These are phyloP conservation scores for Recurvomyces mirabilis DNA, from an alignment of 495 filamentous ascomycete species.

Conservation along the genomic window DNA sequence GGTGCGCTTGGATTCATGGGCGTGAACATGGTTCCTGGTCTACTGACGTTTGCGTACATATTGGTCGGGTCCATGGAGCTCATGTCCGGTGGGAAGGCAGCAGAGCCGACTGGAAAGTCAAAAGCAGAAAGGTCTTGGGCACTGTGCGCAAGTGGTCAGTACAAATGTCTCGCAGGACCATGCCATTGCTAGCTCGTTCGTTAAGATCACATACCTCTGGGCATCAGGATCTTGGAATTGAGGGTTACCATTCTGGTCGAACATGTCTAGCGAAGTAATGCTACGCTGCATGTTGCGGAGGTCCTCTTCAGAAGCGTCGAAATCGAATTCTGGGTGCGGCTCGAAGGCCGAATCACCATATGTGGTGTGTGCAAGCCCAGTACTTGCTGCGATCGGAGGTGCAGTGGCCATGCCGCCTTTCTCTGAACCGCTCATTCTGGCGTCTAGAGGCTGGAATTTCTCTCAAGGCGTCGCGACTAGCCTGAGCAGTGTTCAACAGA, in stretches of 20 bases:
- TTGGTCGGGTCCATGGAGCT: neutral
- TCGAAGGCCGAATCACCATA: conserved; percentile 8
- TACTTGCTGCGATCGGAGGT: no score
- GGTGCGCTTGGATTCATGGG: no score
- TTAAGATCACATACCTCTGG: neutral
- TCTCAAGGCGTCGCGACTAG: no score
- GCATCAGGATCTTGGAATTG: neutral
- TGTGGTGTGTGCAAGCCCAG: neutral
- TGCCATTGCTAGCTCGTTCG: no score
- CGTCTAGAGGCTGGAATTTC: no score
- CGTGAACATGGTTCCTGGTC: no score
- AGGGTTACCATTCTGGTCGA: neutral
- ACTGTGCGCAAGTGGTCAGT: neutral
- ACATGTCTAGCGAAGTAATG: neutral
- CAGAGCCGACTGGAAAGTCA: neutral
- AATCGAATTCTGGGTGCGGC: conserved; percentile 7
- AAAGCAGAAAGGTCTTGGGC: neutral
- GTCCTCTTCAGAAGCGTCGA: conserved; percentile 1
- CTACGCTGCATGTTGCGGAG: conserved; percentile 1
- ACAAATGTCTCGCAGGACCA: no score
- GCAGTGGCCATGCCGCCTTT: no score
- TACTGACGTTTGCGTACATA: neutral
- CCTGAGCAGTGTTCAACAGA: no score
- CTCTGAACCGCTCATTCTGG: no score
- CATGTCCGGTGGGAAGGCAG: neutral